Evolutionary conservation across 495 filamentous ascomycete species (phyloP).

Genomic region (Cairneyella variabilis): DNA sequence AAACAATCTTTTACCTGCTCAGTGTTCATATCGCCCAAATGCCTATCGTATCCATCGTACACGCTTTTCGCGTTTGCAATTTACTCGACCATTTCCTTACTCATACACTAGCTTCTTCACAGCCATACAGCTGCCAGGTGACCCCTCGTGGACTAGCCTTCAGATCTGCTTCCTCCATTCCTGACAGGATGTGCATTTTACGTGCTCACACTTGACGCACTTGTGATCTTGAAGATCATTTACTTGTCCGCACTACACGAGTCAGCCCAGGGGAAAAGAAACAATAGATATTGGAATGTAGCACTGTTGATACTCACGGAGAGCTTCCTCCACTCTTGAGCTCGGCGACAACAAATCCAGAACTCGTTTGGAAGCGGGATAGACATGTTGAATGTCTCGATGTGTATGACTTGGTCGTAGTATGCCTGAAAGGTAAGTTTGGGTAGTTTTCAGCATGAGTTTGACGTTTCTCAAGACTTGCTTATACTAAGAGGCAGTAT

Average conservation of each 20-base stretch:
- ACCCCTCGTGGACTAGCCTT: too few species aligned
- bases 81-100: too few species aligned
- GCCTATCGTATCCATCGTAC: too few species aligned
- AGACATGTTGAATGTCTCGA: slow-evolving; percentile 2
- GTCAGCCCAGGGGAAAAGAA: too few species aligned
- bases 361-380: slow-evolving; percentile 6
- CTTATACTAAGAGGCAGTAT: too few species aligned
- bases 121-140: too few species aligned
- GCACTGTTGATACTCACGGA: slow-evolving; percentile 8
- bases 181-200: slow-evolving; percentile 4
- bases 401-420: background rate
- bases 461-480: background rate
- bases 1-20: too few species aligned
- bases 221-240: background rate
- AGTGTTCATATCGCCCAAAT: too few species aligned
- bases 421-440: background rate
- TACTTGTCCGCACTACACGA: slow-evolving; percentile 1
- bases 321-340: background rate
- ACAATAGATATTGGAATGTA: too few species aligned
- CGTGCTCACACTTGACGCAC: slow-evolving; percentile 6
- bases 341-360: slow-evolving; percentile 13
- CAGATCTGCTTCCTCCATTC: slow-evolving; percentile 9
- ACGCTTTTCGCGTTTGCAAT: too few species aligned
- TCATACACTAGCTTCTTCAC: too few species aligned
- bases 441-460: background rate